These are phyloP conservation scores for Nymphaea colorata DNA, from an alignment of 164 flowering plant species.

Conservation along the genomic window DNA sequence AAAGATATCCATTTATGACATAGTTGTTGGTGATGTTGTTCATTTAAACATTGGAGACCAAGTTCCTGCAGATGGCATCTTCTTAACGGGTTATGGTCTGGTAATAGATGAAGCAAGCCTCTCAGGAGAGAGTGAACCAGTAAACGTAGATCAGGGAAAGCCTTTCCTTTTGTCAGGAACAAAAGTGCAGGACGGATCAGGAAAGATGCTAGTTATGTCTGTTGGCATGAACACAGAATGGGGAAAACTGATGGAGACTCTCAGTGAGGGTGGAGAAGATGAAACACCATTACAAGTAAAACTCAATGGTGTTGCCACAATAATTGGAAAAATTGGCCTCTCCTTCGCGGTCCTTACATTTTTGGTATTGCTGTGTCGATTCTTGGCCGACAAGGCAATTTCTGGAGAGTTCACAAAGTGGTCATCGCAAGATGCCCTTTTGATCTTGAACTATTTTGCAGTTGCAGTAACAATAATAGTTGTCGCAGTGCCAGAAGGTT, in stretches of 20 bases:
- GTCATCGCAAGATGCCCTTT: conserved; percentile 29
- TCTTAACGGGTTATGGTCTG: conserved; percentile 32
- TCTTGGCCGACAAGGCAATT: conserved; percentile 23
- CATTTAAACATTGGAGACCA: conserved; percentile 38
- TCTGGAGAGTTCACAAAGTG: conserved; percentile 20
- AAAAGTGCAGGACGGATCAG: conserved; percentile 46
- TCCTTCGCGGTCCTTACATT: conserved; percentile 32
- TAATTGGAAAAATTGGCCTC: conserved; percentile 44
- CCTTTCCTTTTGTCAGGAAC: conserved; percentile 43
- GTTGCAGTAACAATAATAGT: conserved; percentile 44
- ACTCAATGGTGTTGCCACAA: conserved; percentile 45
- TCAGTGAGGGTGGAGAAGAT: conserved; percentile 36
- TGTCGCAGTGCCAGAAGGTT: conserved; percentile 52
- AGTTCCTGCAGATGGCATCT: conserved; percentile 45
- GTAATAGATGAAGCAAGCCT: conserved; percentile 43
- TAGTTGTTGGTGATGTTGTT: conserved; percentile 46
- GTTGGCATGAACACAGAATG: conserved; percentile 60
- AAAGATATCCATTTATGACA: conserved; percentile 31
- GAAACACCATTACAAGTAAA: conserved; percentile 53
- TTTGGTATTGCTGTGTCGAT: conserved; percentile 22
- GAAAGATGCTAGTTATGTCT: conserved; percentile 36
- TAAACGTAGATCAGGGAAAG: conserved; percentile 15
- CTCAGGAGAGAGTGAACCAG: conserved; percentile 43
- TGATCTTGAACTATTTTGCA: conserved; percentile 34
- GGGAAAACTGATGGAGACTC: conserved; percentile 48